These are phyloP conservation scores for Phytophthora aleatoria DNA, from an alignment of 352 stramenopile species.

Conservation along the genomic window DNA sequence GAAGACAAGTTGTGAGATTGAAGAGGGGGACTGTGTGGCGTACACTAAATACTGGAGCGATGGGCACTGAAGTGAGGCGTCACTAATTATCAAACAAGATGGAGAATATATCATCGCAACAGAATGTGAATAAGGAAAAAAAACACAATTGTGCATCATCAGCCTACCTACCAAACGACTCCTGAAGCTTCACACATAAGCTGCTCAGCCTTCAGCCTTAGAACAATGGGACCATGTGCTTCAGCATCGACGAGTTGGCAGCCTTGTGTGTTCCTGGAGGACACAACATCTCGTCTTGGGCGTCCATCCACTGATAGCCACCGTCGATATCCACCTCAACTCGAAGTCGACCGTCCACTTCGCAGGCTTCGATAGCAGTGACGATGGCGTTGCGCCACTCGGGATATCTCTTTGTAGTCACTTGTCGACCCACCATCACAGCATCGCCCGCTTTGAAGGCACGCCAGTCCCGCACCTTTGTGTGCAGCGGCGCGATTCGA, in stretches of 20 bases:
- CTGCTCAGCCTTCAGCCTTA: slow-evolving; percentile 3
- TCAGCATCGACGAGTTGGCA: slow-evolving; percentile 40
- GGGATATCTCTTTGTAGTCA: slow-evolving; percentile 39
- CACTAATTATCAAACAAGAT: too few species aligned
- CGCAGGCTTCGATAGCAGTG: slow-evolving; percentile 25
- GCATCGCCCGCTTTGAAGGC: slow-evolving; percentile 52
- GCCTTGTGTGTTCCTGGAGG: slow-evolving; percentile 9
- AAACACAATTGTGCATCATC: neutral
- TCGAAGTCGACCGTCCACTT: slow-evolving; percentile 36
- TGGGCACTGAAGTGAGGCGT: too few species aligned
- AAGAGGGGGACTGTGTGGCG: slow-evolving; percentile 5
- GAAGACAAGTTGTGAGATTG: slow-evolving; percentile 23
- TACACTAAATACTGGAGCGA: neutral
- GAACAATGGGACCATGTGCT: slow-evolving; percentile 24
- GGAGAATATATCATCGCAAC: too few species aligned
- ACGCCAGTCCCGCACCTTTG: slow-evolving; percentile 71
- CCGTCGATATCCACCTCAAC: slow-evolving; percentile 50
- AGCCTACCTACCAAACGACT: neutral
- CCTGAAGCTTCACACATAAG: neutral
- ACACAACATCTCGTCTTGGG: slow-evolving; percentile 7
- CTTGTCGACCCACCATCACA: slow-evolving; percentile 53
- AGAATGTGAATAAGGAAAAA: too few species aligned
- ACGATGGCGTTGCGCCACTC: slow-evolving; percentile 71
- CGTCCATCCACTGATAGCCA: slow-evolving; percentile 51
- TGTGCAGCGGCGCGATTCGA: slow-evolving; percentile 93